Percentiles rank a stretch among this genome's conserved stretches.
Evolutionary conservation across 192 early-diverging fungal species (phyloP).

Genomic region (Mortierella alpina): DNA sequence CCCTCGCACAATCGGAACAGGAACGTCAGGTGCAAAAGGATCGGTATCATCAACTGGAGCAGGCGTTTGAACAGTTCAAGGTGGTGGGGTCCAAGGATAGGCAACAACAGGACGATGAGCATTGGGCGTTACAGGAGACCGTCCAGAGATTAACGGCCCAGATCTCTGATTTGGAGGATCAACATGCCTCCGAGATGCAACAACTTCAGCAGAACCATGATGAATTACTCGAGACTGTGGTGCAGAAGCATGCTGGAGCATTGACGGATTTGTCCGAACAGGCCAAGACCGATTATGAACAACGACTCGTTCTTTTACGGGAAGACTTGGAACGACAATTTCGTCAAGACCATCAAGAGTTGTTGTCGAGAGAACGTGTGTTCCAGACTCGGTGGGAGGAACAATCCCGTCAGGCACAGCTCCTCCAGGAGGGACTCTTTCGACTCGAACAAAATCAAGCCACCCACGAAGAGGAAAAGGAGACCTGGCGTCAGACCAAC

Average conservation of each 20-base stretch:
- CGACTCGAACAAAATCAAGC: background rate
- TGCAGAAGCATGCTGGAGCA: conserved; percentile 21
- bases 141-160: conserved; percentile 21
- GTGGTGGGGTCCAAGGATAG: background rate
- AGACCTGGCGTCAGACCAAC: conserved; percentile 13
- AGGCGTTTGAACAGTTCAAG: too few species aligned
- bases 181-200: conserved; percentile 22
- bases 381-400: conserved; percentile 4
- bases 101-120: conserved; percentile 29
- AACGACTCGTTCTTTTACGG: background rate
- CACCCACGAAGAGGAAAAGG: conserved; percentile 10
- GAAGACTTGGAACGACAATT: background rate
- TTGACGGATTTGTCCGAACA: conserved; percentile 24
- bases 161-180: background rate
- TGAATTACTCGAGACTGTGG: conserved; percentile 34
- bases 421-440: conserved; percentile 13
- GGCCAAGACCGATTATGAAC: conserved; percentile 17
- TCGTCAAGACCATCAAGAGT: background rate
- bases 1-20: too few species aligned
- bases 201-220: conserved; percentile 27
- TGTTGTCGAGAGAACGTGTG: conserved; percentile 11
- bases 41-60: too few species aligned
- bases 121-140: conserved; percentile 22
- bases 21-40: too few species aligned
- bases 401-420: conserved; percentile 6